Conservation (phyloP, 2,329 filamentous ascomycete species). For the Fonsecaea monophora region DNA sequence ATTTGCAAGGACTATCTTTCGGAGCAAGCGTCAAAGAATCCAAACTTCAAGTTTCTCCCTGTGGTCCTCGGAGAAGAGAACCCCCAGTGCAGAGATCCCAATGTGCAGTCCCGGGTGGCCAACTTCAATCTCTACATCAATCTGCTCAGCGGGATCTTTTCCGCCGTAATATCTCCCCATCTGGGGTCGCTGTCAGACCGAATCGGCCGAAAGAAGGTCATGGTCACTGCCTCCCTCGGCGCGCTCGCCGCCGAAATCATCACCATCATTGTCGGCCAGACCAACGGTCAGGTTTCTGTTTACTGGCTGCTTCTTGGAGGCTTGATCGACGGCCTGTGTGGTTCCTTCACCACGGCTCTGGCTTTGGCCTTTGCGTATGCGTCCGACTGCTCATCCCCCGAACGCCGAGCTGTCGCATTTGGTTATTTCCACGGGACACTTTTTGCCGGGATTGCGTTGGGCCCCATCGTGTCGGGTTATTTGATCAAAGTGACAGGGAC, state of each 20-base stretch:
- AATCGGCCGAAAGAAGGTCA: conserved; percentile 76
- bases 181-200: conserved; percentile 86
- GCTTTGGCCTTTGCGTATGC: conserved; percentile 84
- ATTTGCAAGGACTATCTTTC: conserved; percentile 84
- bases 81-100: conserved; percentile 77
- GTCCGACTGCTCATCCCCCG: conserved; percentile 83
- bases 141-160: conserved; percentile 75
- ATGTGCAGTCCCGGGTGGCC: conserved; percentile 77
- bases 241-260: conserved; percentile 76
- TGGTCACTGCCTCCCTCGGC: conserved; percentile 76
- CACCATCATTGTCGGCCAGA: conserved; percentile 78
- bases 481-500: conserved; percentile 77
- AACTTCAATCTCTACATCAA: conserved; percentile 79
- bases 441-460: conserved; percentile 86
- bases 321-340: conserved; percentile 80
- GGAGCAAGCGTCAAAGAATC: conserved; percentile 66
- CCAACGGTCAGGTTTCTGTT: conserved; percentile 74
- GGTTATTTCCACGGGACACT: conserved; percentile 89
- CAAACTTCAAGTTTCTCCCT: conserved; percentile 66
- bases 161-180: conserved; percentile 80
- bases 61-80: conserved; percentile 74
- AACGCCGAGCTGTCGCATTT: conserved; percentile 79
- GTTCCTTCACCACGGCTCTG: conserved; percentile 86
- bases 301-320: conserved; percentile 79
- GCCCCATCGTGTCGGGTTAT: conserved; percentile 80